phyloP scores from a whole-genome alignment of 2,329 filamentous ascomycete species.

The Apiospora kogelbergensis region DNA sequence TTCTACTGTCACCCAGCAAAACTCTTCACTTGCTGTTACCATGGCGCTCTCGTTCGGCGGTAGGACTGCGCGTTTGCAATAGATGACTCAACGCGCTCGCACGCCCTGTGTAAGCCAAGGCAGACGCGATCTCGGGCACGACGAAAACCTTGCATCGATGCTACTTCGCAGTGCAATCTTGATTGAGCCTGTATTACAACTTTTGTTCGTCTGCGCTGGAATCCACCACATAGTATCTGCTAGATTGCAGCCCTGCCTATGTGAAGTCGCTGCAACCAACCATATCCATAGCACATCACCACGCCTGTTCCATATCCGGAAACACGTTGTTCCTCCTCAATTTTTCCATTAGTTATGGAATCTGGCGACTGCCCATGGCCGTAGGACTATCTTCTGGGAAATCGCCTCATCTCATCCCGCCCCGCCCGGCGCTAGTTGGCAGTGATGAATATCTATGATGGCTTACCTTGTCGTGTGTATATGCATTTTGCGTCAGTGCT shows the following conservation, averaged over 20 bases:
- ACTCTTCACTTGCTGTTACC: not conserved
- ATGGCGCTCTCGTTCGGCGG: not conserved
- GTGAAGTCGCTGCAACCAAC: not conserved
- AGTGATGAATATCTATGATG: not conserved
- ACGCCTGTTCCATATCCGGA: not conserved
- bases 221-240: not conserved
- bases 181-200: not conserved
- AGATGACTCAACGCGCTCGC: not conserved
- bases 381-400: not conserved
- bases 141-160: not conserved
- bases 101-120: slow-evolving; percentile 3
- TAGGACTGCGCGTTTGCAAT: not conserved
- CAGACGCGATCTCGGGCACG: not conserved
- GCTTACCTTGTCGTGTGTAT: not conserved
- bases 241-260: not conserved
- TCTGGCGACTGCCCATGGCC: not conserved
- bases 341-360: not conserved
- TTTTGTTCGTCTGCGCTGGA: not conserved
- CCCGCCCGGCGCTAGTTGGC: not conserved
- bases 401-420: not conserved
- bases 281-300: not conserved
- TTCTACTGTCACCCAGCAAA: not conserved
- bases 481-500: not conserved
- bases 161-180: not conserved
- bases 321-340: not conserved